These are phyloP conservation scores for Cercospora sp. DNA, from an alignment of 2,329 filamentous ascomycete species.

Conservation along the genomic window DNA sequence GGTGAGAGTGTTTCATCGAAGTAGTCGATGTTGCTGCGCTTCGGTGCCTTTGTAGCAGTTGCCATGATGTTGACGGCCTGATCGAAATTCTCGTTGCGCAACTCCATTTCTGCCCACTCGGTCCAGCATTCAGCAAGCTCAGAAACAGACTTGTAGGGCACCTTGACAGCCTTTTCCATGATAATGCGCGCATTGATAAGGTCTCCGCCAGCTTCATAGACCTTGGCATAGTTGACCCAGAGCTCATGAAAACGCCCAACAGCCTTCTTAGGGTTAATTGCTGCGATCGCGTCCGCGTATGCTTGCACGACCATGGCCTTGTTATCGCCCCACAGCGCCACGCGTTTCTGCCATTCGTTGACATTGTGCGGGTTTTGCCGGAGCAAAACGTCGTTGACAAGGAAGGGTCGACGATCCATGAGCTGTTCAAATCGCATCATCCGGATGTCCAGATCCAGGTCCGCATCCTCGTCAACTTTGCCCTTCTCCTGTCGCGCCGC, in stretches of 20 bases:
- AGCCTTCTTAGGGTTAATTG: slow-evolving; percentile 91
- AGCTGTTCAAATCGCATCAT: slow-evolving; percentile 98
- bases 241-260: slow-evolving; percentile 90
- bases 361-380: slow-evolving; percentile 97
- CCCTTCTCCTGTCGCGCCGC: slow-evolving; percentile 77
- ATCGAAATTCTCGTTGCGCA: slow-evolving; percentile 94
- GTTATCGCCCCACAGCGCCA: slow-evolving; percentile 94
- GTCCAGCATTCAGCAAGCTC: slow-evolving; percentile 99
- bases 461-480: slow-evolving; percentile 74
- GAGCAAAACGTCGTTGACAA: slow-evolving; percentile 92
- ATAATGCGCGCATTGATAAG: slow-evolving; percentile 83
- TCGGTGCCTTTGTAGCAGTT: slow-evolving; percentile 94
- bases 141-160: slow-evolving; percentile 95
- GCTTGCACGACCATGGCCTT: slow-evolving; percentile 87
- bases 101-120: slow-evolving; percentile 97
- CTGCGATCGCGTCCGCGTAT: slow-evolving; percentile 89
- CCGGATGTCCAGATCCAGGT: slow-evolving; percentile 91
- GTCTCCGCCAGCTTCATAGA: slow-evolving; percentile 88
- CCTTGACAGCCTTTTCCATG: slow-evolving; percentile 96
- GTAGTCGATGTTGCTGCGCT: slow-evolving; percentile 97
- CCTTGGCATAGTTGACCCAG: slow-evolving; percentile 95
- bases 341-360: slow-evolving; percentile 93
- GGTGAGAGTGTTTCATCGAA: slow-evolving; percentile 93
- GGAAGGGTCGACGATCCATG: slow-evolving; percentile 93
- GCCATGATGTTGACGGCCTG: slow-evolving; percentile 94